These are phyloP conservation scores for Xylaria sp. DNA, from an alignment of 495 filamentous ascomycete genomes.

Conservation along the genomic window DNA sequence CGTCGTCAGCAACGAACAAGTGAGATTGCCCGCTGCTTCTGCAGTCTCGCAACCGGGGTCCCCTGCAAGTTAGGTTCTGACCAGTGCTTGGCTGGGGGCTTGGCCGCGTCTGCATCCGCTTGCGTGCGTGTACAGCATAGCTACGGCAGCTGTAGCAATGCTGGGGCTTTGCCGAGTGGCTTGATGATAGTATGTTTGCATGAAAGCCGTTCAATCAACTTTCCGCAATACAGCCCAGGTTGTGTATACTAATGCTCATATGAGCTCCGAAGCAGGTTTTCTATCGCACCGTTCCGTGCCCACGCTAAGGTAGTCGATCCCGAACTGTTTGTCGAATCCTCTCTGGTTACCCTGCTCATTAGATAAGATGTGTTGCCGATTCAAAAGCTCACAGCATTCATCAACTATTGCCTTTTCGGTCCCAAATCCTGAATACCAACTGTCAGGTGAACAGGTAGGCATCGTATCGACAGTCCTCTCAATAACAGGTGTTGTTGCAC, in stretches of 20 bases:
- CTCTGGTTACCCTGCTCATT: not conserved
- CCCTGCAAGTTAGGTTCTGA: not conserved
- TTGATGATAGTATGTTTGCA: slow-evolving; percentile 13
- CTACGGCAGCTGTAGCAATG: not conserved
- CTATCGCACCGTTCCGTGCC: not conserved
- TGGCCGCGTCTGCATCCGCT: slow-evolving; percentile 29
- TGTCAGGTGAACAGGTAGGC: not conserved
- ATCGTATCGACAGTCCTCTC: not conserved
- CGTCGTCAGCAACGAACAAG: slow-evolving; percentile 3
- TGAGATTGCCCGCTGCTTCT: not conserved
- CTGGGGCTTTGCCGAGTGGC: slow-evolving; percentile 13
- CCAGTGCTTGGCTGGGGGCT: slow-evolving; percentile 20
- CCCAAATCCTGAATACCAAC: no score
- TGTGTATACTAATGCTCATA: not conserved
- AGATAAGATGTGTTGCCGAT: no score
- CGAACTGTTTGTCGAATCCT: not conserved
- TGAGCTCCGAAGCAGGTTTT: slow-evolving; percentile 11
- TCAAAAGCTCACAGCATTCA: not conserved
- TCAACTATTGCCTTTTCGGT: no score
- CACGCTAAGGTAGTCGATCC: not conserved
- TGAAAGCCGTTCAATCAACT: slow-evolving; percentile 7
- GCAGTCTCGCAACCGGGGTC: not conserved
- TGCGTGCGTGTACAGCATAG: slow-evolving; percentile 18
- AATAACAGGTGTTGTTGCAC: not conserved
- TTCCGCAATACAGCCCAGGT: not conserved